Conservation (phyloP, 176 grass and related monocot species). For the Ampelocalamus luodianensis region DNA sequence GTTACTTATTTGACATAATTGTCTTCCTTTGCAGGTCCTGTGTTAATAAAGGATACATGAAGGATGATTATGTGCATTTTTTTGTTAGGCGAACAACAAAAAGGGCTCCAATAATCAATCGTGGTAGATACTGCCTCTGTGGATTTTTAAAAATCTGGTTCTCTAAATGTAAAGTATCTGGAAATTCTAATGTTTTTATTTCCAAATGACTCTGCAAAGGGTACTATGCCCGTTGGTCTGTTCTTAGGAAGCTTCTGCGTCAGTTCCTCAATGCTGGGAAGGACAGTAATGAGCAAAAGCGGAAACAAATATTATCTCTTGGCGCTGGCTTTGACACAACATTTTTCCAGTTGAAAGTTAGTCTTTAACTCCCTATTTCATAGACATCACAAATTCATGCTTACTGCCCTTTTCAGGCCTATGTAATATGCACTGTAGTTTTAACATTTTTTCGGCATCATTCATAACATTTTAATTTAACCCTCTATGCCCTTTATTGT, state of each 20-base stretch:
- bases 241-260: conserved; percentile 75
- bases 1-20: conserved; percentile 17
- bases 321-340: conserved; percentile 96
- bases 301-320: conserved; percentile 89
- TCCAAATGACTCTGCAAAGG: conserved; percentile 53
- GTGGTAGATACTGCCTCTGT: conserved; percentile 37
- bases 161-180: not conserved
- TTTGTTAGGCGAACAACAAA: conserved; percentile 77
- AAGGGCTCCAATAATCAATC: conserved; percentile 95
- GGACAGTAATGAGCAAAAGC: conserved; percentile 40
- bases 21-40: conserved; percentile 68
- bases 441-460: not conserved
- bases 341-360: conserved; percentile 90
- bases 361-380: conserved; percentile 20
- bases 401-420: not conserved
- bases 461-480: conserved; percentile 5
- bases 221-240: conserved; percentile 89
- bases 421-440: not conserved
- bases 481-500: not conserved
- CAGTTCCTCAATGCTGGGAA: conserved; percentile 68
- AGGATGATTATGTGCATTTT: conserved; percentile 92
- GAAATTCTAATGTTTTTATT: conserved; percentile 2
- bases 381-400: not conserved
- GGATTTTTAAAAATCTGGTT: not conserved
- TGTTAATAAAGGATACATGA: conserved; percentile 96